phyloP scores from a whole-genome alignment of 1,284 basidiomycete species.

The Coniophora puteana region DNA sequence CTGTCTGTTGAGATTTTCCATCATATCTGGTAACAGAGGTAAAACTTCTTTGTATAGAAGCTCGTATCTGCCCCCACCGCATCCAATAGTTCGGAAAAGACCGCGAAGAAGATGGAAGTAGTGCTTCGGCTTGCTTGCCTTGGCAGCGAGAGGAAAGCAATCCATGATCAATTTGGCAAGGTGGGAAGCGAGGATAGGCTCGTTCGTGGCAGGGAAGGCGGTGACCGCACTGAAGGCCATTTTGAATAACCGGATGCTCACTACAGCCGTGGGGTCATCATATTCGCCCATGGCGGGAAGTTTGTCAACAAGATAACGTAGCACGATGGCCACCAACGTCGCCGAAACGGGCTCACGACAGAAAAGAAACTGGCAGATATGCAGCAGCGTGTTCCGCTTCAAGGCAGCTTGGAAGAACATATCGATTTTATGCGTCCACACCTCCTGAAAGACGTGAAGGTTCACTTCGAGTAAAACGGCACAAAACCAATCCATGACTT shows the following conservation, averaged over 20 bases:
- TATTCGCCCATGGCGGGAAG: conserved; percentile 85
- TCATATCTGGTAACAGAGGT: conserved; percentile 94
- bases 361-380: conserved; percentile 87
- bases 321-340: conserved; percentile 89
- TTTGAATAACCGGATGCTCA: conserved; percentile 92
- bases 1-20: conserved; percentile 92
- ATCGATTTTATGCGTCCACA: conserved; percentile 89
- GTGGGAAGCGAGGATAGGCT: conserved; percentile 90
- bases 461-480: conserved; percentile 80
- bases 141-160: conserved; percentile 92
- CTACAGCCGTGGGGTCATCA: conserved; percentile 77
- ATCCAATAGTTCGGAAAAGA: conserved; percentile 96
- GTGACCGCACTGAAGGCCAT: conserved; percentile 94
- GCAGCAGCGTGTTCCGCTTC: conserved; percentile 78
- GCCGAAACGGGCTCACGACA: conserved; percentile 82
- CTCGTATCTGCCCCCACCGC: conserved; percentile 91
- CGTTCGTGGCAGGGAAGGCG: conserved; percentile 76
- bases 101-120: conserved; percentile 95
- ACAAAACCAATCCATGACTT: conserved; percentile 86
- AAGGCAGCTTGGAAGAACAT: conserved; percentile 83
- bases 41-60: conserved; percentile 95
- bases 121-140: conserved; percentile 87
- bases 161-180: conserved; percentile 95
- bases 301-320: conserved; percentile 83
- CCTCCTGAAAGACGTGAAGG: conserved; percentile 89